Conservation (phyloP, 2,329 filamentous ascomycete genomes). For the Alternaria solani region DNA sequence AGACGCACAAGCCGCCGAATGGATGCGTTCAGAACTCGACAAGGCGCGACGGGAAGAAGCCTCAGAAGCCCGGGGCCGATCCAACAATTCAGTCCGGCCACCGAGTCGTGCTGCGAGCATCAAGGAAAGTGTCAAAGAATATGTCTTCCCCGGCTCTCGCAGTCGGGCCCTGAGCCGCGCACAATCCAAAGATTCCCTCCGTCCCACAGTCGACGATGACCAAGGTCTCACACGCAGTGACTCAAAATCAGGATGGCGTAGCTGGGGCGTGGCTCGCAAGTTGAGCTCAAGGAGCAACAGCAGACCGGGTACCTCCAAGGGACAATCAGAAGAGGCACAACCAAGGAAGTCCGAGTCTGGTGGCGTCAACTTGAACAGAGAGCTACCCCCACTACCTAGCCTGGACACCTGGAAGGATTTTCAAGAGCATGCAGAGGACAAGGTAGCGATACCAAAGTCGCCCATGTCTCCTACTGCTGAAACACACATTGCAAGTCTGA, state of each 20-base stretch:
- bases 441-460: constrained; percentile 24
- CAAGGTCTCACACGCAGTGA: constrained; percentile 34
- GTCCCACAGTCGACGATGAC: constrained; percentile 20
- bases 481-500: constrained; percentile 47
- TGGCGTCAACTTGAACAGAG: constrained; percentile 55
- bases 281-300: constrained; percentile 45
- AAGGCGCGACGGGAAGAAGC: constrained; percentile 49
- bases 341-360: constrained; percentile 36
- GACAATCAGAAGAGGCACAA: constrained; percentile 35
- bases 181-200: constrained; percentile 47
- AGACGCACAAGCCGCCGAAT: constrained; percentile 52
- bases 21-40: constrained; percentile 56
- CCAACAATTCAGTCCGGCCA: constrained; percentile 36
- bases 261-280: constrained; percentile 48
- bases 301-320: constrained; percentile 42
- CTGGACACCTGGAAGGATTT: constrained; percentile 52
- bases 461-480: constrained; percentile 31
- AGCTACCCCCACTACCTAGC: constrained; percentile 58
- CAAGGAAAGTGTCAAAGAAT: constrained; percentile 51
- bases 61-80: constrained; percentile 30
- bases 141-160: constrained; percentile 51
- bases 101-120: constrained; percentile 51
- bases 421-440: constrained; percentile 24
- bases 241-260: constrained; percentile 48
- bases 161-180: constrained; percentile 38